Evolutionary conservation across 2,329 filamentous ascomycete species (phyloP).

Genomic region (Fusarium odoratissimum): DNA sequence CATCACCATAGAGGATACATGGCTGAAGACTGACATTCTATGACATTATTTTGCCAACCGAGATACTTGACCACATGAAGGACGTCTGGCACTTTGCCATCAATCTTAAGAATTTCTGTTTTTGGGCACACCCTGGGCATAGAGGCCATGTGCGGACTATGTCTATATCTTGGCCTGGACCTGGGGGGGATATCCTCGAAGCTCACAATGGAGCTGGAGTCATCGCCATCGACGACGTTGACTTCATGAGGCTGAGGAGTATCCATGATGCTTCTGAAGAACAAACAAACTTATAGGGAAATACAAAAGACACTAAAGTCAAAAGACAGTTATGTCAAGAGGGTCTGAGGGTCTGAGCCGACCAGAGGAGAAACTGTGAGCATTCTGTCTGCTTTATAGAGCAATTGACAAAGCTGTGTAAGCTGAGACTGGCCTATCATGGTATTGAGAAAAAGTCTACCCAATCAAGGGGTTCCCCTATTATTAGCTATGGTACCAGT

Average conservation of each 20-base stretch:
- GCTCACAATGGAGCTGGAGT: conserved; percentile 38
- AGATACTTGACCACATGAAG: conserved; percentile 57
- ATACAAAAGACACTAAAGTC: background rate
- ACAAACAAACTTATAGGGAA: background rate
- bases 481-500: conserved; percentile 1
- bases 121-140: background rate
- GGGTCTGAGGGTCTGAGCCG: background rate
- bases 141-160: background rate
- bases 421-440: conserved; percentile 3
- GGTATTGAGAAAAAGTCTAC: background rate
- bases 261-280: conserved; percentile 25
- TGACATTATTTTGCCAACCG: conserved; percentile 47
- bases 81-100: conserved; percentile 55
- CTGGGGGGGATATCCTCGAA: conserved; percentile 36
- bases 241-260: conserved; percentile 19
- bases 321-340: background rate
- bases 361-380: background rate
- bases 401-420: background rate
- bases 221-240: conserved; percentile 20
- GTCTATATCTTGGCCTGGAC: background rate
- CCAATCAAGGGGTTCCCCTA: conserved; percentile 7
- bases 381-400: conserved; percentile 25
- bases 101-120: conserved; percentile 39
- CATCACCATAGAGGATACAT: background rate
- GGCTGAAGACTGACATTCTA: conserved; percentile 50